Percentiles rank a stretch among this genome's conserved stretches.
phyloP scores from a whole-genome alignment of 2,329 filamentous ascomycete species.

The Talaromyces rugulosus region DNA sequence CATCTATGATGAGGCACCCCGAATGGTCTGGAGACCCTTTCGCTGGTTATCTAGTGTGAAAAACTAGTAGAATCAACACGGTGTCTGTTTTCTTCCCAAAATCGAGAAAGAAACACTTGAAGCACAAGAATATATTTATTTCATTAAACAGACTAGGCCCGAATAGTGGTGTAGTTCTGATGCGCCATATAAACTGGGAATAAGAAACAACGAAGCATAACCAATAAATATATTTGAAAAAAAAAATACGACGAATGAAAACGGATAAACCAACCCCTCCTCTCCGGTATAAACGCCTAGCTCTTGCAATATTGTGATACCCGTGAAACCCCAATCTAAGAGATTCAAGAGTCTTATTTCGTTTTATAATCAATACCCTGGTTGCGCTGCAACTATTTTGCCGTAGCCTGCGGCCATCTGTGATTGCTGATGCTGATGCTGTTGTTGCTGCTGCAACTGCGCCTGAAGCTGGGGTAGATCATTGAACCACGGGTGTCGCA shows the following conservation, averaged over 20 bases:
- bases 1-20: not conserved
- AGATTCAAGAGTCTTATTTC: not conserved
- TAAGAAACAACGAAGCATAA: not conserved
- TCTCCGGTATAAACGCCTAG: constrained; percentile 1
- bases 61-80: too few relatives aligned
- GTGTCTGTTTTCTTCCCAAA: too few relatives aligned
- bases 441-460: constrained; percentile 42
- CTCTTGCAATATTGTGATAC: not conserved
- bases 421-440: constrained; percentile 29
- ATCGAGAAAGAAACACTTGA: too few relatives aligned
- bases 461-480: constrained; percentile 55
- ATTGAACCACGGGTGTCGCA: constrained; percentile 90
- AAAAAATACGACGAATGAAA: not conserved
- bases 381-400: constrained; percentile 34
- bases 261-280: not conserved
- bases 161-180: not conserved
- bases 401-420: constrained; percentile 34
- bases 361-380: constrained; percentile 25
- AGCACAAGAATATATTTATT: not conserved
- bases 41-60: not conserved
- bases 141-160: not conserved
- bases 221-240: not conserved
- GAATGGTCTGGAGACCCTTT: not conserved
- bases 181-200: not conserved
- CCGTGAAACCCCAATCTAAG: not conserved